These are phyloP conservation scores for Gigaspora rosea DNA, from an alignment of 192 early-diverging fungal genomes.

Conservation along the genomic window DNA sequence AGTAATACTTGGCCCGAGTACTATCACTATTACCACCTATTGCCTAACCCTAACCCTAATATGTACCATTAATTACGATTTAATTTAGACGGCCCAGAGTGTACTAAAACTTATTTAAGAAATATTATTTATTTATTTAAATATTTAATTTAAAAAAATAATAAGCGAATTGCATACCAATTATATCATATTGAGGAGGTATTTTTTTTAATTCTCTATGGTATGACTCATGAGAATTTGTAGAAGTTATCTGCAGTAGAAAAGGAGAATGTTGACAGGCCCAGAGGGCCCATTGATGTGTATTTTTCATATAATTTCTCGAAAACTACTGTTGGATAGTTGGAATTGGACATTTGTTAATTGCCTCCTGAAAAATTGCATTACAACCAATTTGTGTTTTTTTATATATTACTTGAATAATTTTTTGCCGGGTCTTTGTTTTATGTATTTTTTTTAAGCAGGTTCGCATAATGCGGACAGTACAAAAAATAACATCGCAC, in stretches of 20 bases:
- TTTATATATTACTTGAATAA: conserved; percentile 11
- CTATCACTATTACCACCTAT: no score
- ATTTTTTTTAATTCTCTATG: conserved; percentile 9
- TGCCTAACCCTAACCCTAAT: no score
- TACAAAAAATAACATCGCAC: conserved; percentile 19
- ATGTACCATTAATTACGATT: no score
- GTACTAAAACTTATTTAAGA: no score
- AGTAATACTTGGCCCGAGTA: no score
- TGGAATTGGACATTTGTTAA: conserved; percentile 9
- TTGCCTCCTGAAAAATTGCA: background rate
- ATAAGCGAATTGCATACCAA: conserved; percentile 43
- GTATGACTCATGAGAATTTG: conserved; percentile 18
- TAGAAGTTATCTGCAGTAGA: conserved; percentile 20
- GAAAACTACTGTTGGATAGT: background rate
- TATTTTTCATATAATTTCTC: background rate
- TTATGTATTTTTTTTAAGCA: conserved; percentile 23
- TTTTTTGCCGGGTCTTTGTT: background rate
- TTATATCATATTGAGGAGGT: background rate
- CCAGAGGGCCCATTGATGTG: conserved; percentile 11
- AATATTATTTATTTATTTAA: no score
- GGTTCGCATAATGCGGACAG: conserved; percentile 25
- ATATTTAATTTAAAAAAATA: no score
- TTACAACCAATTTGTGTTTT: background rate
- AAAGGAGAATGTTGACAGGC: conserved; percentile 22
- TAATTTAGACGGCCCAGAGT: no score